A percentile compares a stretch with the other conserved stretches of the same genome.
Conservation (phyloP, 257 asterid species). For the Paulownia fortunei region DNA sequence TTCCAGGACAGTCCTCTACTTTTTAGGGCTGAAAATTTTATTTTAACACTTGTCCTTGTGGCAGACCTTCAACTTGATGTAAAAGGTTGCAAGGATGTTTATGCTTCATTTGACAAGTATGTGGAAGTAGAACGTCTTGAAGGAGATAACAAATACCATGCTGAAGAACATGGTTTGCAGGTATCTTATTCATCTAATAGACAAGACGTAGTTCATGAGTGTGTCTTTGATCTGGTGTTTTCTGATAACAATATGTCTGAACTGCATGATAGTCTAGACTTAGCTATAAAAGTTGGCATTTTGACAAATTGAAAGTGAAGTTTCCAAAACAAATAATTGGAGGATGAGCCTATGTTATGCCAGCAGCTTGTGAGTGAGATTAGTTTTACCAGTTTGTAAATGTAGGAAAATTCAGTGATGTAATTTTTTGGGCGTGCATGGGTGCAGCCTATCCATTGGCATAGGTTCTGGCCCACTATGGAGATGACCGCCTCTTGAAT, state of each 20-base stretch:
- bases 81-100: constrained; percentile 85
- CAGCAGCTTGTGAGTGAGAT: constrained; percentile 8
- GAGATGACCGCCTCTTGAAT: not conserved
- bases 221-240: constrained; percentile 2
- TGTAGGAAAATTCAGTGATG: constrained; percentile 16
- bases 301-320: constrained; percentile 26
- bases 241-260: constrained; percentile 9
- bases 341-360: constrained; percentile 8
- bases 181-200: constrained; percentile 40
- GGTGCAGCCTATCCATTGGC: constrained; percentile 6
- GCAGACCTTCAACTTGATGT: constrained; percentile 94
- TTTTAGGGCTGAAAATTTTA: constrained; percentile 23
- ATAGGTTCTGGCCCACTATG: not conserved
- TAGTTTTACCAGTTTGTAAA: constrained; percentile 2
- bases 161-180: constrained; percentile 90
- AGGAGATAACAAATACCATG: constrained; percentile 89
- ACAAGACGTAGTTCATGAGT: constrained; percentile 16
- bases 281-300: constrained; percentile 24
- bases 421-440: not conserved
- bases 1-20: constrained; percentile 15
- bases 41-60: constrained; percentile 31
- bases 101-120: constrained; percentile 85
- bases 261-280: constrained; percentile 32
- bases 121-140: constrained; percentile 93
- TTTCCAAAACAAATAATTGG: not conserved